Conservation (phyloP, 2,329 filamentous ascomycete genomes). For the Ophiocordyceps camponoti-leonardi region DNA sequence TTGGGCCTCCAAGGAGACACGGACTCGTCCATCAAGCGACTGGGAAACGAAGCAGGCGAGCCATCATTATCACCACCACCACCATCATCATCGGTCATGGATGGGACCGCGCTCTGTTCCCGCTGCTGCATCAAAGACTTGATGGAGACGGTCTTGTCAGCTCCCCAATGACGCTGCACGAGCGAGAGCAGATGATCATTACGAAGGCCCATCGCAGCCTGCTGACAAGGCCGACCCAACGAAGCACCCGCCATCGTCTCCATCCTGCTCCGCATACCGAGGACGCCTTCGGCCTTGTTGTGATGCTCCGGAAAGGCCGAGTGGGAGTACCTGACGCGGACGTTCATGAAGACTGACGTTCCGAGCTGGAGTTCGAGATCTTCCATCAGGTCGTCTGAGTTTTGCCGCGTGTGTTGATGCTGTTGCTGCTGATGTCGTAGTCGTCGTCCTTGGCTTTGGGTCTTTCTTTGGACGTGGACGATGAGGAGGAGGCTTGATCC, state of each 20-base stretch:
- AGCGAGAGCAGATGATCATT: conserved; percentile 24
- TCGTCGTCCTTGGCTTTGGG: conserved; percentile 1
- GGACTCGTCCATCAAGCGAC: background rate
- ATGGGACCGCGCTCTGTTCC: background rate
- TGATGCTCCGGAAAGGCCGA: conserved; percentile 30
- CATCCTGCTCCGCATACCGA: conserved; percentile 26
- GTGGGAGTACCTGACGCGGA: conserved; percentile 36
- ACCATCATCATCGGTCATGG: background rate
- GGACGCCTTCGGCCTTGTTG: conserved; percentile 13
- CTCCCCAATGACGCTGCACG: conserved; percentile 31
- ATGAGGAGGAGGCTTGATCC: conserved; percentile 30
- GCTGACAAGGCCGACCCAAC: conserved; percentile 22
- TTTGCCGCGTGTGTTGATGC: conserved; percentile 15
- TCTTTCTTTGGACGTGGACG: conserved; percentile 24
- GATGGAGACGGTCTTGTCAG: conserved; percentile 17
- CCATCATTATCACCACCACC: too few species aligned
- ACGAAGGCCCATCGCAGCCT: conserved; percentile 14
- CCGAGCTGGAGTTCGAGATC: conserved; percentile 41
- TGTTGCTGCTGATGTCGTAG: background rate
- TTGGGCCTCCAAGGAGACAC: too few species aligned
- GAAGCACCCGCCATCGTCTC: conserved; percentile 34
- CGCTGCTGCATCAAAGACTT: background rate
- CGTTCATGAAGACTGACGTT: conserved; percentile 30
- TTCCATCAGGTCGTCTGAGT: conserved; percentile 38
- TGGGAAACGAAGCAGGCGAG: background rate